Evolutionary conservation across 139 green algal genomes (phyloP).

Genomic region (Monoraphidium neglectum): DNA sequence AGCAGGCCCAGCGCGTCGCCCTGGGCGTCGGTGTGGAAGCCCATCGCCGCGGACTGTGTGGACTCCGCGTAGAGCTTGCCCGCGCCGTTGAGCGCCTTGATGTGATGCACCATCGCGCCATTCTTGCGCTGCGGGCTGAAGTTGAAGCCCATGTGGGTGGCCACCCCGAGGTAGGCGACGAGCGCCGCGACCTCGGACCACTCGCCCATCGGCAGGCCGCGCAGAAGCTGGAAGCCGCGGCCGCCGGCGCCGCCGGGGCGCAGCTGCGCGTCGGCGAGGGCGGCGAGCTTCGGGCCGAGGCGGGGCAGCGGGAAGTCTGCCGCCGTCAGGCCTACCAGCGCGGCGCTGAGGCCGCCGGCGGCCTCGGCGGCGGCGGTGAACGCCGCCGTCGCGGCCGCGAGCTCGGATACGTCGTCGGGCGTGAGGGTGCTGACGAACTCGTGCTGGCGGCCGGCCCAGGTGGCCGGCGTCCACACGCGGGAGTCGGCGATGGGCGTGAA

Average conservation of each 20-base stretch:
- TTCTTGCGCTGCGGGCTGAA: neutral
- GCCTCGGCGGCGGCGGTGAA: neutral
- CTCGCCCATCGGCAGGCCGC: neutral
- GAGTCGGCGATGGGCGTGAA: neutral
- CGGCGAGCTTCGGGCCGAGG: neutral
- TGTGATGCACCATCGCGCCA: neutral
- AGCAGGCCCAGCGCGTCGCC: neutral
- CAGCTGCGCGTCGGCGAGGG: neutral
- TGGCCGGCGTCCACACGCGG: neutral
- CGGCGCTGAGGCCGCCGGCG: neutral
- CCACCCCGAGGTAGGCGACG: neutral
- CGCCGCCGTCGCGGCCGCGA: neutral
- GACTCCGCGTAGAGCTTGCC: neutral
- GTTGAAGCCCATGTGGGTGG: neutral
- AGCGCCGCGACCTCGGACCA: neutral
- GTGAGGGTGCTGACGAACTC: neutral
- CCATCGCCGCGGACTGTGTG: neutral
- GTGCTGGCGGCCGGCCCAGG: neutral
- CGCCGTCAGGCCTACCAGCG: neutral
- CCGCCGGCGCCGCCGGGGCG: no score
- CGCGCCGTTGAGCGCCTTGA: neutral
- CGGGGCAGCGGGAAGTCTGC: neutral
- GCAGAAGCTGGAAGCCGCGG: neutral
- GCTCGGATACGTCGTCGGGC: neutral
- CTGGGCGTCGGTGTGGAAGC: neutral